These are phyloP conservation scores for Aureobasidium pullulans DNA, from an alignment of 2,329 filamentous ascomycete species.

Conservation along the genomic window DNA sequence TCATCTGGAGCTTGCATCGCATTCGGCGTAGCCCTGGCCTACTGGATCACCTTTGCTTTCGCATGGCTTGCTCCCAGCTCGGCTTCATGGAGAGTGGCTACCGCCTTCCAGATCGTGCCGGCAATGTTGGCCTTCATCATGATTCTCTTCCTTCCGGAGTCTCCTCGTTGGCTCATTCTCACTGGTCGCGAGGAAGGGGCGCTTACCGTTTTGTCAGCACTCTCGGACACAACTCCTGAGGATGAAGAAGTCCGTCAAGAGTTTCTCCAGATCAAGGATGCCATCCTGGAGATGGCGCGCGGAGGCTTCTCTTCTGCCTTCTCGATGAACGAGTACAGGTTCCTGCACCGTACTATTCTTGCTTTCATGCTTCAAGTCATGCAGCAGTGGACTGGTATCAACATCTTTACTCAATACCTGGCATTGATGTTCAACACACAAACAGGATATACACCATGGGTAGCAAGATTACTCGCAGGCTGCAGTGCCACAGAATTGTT, in stretches of 20 bases:
- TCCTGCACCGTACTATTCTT: constrained; percentile 37
- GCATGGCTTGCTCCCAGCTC: constrained; percentile 24
- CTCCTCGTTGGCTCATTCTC: constrained; percentile 29
- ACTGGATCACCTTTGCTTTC: constrained; percentile 31
- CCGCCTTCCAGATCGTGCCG: constrained; percentile 26
- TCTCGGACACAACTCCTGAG: constrained; percentile 32
- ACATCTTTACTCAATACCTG: constrained; percentile 36
- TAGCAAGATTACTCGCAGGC: constrained; percentile 27
- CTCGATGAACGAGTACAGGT: constrained; percentile 34
- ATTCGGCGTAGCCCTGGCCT: constrained; percentile 36
- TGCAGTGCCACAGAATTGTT: constrained; percentile 41
- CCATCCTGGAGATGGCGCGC: constrained; percentile 29
- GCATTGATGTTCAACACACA: constrained; percentile 36
- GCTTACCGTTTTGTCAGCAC: constrained; percentile 25
- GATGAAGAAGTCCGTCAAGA: constrained; percentile 22
- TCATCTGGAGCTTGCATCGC: constrained; percentile 40
- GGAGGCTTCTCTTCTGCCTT: constrained; percentile 26
- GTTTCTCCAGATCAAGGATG: constrained; percentile 29
- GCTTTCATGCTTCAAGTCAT: constrained; percentile 40
- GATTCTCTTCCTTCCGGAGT: constrained; percentile 24
- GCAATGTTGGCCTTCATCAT: constrained; percentile 20
- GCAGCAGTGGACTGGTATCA: constrained; percentile 34
- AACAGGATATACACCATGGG: constrained; percentile 20
- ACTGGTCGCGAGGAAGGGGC: constrained; percentile 29
- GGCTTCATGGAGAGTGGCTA: constrained; percentile 26